Conservation (phyloP, 768 basidiomycete species). For the Dictyophora rubrovolvata region DNA sequence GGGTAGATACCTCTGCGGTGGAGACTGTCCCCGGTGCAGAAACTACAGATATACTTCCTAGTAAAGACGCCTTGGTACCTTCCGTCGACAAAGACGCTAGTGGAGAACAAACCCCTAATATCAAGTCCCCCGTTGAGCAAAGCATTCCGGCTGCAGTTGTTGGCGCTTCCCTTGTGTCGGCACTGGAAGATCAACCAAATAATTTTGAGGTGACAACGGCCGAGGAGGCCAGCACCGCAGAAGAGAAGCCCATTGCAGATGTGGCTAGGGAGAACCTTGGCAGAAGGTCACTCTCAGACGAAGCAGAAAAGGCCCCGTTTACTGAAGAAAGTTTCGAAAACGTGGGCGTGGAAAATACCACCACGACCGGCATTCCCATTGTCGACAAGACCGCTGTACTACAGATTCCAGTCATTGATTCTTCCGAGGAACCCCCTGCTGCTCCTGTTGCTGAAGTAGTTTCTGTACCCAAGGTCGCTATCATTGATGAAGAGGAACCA, state of each 20-base stretch:
- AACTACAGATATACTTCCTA: neutral
- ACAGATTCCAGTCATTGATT: neutral
- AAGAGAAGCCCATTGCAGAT: neutral
- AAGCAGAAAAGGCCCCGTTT: neutral
- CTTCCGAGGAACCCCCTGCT: neutral
- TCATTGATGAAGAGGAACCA: neutral
- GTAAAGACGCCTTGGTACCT: neutral
- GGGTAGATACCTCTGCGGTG: neutral
- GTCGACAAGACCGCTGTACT: neutral
- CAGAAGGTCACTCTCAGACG: neutral
- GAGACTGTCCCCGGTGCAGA: neutral
- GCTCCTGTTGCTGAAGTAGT: constrained; percentile 1
- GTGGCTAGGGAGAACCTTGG: neutral
- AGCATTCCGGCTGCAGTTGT: too few species aligned
- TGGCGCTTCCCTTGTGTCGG: too few species aligned
- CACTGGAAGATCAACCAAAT: too few species aligned
- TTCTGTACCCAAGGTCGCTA: neutral
- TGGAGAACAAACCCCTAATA: neutral
- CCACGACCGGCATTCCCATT: neutral
- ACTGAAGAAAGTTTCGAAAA: neutral
- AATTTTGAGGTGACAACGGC: too few species aligned
- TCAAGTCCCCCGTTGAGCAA: neutral
- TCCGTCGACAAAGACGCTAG: neutral
- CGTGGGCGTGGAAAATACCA: neutral
- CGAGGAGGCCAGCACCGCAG: neutral